Evolutionary conservation across 83 land plant genomes (phyloP).

Genomic region (Thuja plicata): DNA sequence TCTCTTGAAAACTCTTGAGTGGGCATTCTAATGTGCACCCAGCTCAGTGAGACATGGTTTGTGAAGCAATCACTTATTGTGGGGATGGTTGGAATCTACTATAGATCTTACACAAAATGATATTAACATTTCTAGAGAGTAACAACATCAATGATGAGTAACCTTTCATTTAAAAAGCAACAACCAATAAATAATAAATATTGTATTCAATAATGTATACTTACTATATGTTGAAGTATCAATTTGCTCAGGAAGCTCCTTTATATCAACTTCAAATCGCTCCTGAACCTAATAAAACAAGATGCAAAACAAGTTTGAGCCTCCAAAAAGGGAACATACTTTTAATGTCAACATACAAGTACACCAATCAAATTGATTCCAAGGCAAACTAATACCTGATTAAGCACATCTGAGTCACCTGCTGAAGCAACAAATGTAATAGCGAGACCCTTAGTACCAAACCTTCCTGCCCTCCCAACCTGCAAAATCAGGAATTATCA

Average conservation of each 20-base stretch:
- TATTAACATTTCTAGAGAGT: neutral
- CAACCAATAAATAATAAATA: neutral
- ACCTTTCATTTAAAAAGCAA: neutral
- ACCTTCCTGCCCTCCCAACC: slow-evolving; percentile 99
- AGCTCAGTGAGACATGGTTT: neutral
- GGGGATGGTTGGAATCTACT: neutral
- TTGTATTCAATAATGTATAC: slow-evolving; percentile 20
- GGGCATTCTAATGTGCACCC: neutral
- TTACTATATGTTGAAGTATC: slow-evolving; percentile 97
- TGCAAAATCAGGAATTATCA: slow-evolving; percentile 6
- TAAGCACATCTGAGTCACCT: slow-evolving; percentile 89
- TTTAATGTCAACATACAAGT: neutral
- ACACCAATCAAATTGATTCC: neutral
- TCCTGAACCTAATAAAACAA: slow-evolving; percentile 80
- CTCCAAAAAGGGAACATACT: neutral
- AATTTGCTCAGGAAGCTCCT: slow-evolving; percentile 98
- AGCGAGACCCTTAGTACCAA: slow-evolving; percentile 98
- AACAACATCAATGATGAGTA: neutral
- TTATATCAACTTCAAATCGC: slow-evolving; percentile 97
- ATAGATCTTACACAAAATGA: neutral
- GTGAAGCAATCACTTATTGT: neutral
- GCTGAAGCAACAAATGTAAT: slow-evolving; percentile 97
- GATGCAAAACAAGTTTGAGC: neutral
- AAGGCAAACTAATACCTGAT: slow-evolving; percentile 56
- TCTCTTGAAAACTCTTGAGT: neutral